Percentiles rank a stretch among this genome's conserved stretches.
Evolutionary conservation across 306 rosid species (phyloP).

Genomic region (Malus domestica): DNA sequence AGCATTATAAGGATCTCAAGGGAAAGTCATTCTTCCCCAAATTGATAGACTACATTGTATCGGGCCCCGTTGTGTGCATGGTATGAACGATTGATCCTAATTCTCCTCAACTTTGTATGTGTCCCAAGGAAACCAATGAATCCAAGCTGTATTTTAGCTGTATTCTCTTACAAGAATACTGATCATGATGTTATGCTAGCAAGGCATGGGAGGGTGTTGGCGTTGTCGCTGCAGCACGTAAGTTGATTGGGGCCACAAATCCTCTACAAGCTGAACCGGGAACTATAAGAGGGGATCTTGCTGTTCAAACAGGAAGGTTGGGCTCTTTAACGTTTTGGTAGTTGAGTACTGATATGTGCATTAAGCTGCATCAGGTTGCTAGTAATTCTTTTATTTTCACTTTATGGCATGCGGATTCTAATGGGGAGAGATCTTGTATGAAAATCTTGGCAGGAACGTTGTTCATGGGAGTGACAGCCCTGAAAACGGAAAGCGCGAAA

Average conservation of each 20-base stretch:
- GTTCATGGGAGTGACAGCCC: constrained; percentile 99
- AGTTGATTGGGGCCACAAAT: constrained; percentile 86
- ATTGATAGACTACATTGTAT: constrained; percentile 78
- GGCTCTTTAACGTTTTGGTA: constrained; percentile 15
- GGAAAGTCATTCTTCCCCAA: constrained; percentile 75
- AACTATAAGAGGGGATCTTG: constrained; percentile 95
- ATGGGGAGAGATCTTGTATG: constrained; percentile 13
- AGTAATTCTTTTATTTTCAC: neutral
- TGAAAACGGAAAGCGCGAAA: constrained; percentile 89
- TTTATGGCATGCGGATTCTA: constrained; percentile 7
- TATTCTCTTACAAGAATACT: neutral
- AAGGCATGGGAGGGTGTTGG: constrained; percentile 99
- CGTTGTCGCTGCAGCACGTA: constrained; percentile 85
- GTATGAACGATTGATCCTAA: constrained; percentile 48
- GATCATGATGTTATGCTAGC: constrained; percentile 23
- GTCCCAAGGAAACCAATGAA: neutral
- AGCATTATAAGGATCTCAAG: constrained; percentile 89
- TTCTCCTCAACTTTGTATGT: neutral
- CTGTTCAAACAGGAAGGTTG: constrained; percentile 90
- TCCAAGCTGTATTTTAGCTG: constrained; percentile 1
- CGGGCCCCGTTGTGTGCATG: constrained; percentile 98
- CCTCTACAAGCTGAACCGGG: constrained; percentile 98
- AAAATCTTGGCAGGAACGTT: constrained; percentile 61
- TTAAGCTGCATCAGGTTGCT: neutral
- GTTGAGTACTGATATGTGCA: neutral